Percentiles rank a stretch among this genome's conserved stretches.
Evolutionary conservation across 1,284 basidiomycete species (phyloP).

Genomic region (Malassezia slooffiae): DNA sequence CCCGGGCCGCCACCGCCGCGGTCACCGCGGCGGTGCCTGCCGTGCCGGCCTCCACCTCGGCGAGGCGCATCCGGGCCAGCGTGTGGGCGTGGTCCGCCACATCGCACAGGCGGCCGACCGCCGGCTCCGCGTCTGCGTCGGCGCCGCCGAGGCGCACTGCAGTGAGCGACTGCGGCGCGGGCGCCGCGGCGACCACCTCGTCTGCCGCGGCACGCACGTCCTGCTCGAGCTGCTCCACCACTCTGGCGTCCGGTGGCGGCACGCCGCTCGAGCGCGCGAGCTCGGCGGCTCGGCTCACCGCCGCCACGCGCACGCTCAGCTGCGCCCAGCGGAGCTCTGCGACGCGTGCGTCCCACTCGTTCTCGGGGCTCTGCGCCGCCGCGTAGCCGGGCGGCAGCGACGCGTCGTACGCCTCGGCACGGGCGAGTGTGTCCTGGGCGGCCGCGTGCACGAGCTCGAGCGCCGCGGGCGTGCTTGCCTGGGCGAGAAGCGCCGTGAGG

Average conservation of each 20-base stretch:
- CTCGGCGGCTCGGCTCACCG: conserved; percentile 4
- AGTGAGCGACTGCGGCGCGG: conserved; percentile 11
- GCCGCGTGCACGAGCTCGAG: background rate
- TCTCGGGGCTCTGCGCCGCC: conserved; percentile 11
- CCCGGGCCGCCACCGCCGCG: background rate
- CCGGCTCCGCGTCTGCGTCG: background rate
- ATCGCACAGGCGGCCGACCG: conserved; percentile 4
- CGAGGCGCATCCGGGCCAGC: conserved; percentile 2
- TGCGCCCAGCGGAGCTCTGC: background rate
- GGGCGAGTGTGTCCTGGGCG: background rate
- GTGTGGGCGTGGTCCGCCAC: conserved; percentile 11
- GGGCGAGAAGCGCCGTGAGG: too few species aligned
- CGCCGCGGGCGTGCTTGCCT: too few species aligned
- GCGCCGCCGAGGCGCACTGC: conserved; percentile 5
- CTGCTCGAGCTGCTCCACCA: background rate
- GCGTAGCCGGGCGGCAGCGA: conserved; percentile 2
- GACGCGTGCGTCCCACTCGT: conserved; percentile 6
- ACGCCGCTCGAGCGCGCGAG: background rate
- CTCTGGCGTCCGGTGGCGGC: background rate
- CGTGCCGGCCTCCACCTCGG: too few species aligned
- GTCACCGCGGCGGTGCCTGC: background rate
- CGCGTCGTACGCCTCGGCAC: background rate
- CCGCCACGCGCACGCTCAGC: background rate
- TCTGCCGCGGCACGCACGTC: background rate
- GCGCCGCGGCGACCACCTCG: background rate